Evolutionary conservation across 2,329 filamentous ascomycete genomes (phyloP).

Genomic region (Curvularia eragrostidis): DNA sequence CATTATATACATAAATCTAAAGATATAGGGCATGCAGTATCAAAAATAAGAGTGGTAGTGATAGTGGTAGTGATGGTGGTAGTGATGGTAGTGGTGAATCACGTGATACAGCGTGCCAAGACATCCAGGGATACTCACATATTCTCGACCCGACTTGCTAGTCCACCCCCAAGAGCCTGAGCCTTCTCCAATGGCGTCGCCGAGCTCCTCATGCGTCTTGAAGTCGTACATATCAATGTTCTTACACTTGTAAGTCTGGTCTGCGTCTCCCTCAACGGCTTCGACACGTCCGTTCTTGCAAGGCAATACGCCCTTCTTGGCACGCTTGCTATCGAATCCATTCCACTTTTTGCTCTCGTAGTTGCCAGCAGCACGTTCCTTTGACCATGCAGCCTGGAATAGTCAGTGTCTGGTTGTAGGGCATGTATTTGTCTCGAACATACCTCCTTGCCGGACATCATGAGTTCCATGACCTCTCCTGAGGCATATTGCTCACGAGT

Average conservation of each 20-base stretch:
- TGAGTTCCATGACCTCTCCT: constrained; percentile 44
- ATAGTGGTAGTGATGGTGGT: neutral
- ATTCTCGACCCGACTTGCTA: constrained; percentile 58
- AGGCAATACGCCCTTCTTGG: constrained; percentile 37
- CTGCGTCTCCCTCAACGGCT: constrained; percentile 47
- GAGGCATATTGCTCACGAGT: constrained; percentile 42
- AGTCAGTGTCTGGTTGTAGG: constrained; percentile 16
- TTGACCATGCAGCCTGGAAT: constrained; percentile 39
- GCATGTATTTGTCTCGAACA: neutral
- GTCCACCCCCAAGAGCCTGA: constrained; percentile 62
- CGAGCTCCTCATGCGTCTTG: constrained; percentile 62
- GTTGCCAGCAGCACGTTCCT: constrained; percentile 39
- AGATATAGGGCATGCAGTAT: no score
- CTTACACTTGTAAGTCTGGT: constrained; percentile 52
- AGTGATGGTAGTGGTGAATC: neutral
- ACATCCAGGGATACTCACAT: constrained; percentile 31
- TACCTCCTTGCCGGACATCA: constrained; percentile 47
- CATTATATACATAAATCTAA: neutral
- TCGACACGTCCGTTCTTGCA: constrained; percentile 47
- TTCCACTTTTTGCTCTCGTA: constrained; percentile 44
- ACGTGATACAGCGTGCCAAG: neutral
- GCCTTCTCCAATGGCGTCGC: constrained; percentile 53
- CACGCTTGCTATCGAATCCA: constrained; percentile 39
- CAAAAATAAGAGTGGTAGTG: neutral
- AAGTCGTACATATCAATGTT: constrained; percentile 64